phyloP scores from a whole-genome alignment of 1,284 basidiomycete genomes.

The Trichosporon sp. region DNA sequence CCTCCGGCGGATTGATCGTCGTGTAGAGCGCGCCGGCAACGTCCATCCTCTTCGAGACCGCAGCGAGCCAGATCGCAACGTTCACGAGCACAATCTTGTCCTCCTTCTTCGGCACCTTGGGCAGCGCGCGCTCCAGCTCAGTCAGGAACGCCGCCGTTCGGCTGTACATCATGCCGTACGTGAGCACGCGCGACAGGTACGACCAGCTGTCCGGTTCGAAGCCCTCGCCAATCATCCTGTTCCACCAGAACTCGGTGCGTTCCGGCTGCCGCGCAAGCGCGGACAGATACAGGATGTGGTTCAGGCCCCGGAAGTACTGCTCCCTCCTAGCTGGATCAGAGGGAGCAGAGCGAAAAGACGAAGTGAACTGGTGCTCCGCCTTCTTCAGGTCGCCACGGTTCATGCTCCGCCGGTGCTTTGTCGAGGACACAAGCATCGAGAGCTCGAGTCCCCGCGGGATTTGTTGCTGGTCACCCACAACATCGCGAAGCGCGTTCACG shows the following conservation, averaged over 20 bases:
- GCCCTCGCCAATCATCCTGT: conserved; percentile 20
- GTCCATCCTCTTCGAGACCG: conserved; percentile 55
- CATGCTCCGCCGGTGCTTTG: conserved; percentile 11
- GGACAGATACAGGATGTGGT: conserved; percentile 36
- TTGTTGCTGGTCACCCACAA: conserved; percentile 12
- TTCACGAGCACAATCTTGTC: conserved; percentile 19
- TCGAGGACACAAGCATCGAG: conserved; percentile 15
- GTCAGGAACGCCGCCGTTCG: conserved; percentile 4
- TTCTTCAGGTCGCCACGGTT: conserved; percentile 13
- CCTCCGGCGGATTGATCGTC: not conserved
- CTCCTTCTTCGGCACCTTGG: conserved; percentile 1
- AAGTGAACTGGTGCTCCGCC: conserved; percentile 21
- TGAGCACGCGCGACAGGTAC: conserved; percentile 24
- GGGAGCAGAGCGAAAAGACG: conserved; percentile 15
- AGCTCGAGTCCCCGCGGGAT: conserved; percentile 20
- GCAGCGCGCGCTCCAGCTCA: conserved; percentile 11
- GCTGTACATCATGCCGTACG: conserved; percentile 6
- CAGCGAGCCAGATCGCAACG: conserved; percentile 54
- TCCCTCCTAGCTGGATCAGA: conserved; percentile 9
- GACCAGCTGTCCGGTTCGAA: conserved; percentile 24
- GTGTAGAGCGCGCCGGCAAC: conserved; percentile 60
- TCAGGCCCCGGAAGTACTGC: conserved; percentile 25
- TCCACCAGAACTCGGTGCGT: conserved; percentile 29
- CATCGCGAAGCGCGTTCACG: conserved; percentile 23
- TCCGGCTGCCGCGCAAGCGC: conserved; percentile 22